phyloP scores from a whole-genome alignment of 495 filamentous ascomycete species.

The Penicillium salamii region DNA sequence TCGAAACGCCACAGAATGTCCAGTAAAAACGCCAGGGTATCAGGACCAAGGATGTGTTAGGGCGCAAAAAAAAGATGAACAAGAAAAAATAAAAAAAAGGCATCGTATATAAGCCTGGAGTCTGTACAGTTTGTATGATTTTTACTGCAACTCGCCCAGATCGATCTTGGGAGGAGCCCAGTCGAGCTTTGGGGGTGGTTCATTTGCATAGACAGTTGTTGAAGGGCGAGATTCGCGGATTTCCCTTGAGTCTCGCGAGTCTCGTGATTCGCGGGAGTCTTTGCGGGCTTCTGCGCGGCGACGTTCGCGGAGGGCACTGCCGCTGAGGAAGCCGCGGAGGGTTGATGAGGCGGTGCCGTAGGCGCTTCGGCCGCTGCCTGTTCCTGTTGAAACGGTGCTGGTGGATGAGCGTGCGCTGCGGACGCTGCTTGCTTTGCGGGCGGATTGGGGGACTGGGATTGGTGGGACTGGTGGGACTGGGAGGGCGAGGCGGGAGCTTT shows the following conservation, averaged over 20 bases:
- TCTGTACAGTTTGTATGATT: no score
- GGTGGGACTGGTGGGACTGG: conserved; percentile 37
- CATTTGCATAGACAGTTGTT: conserved; percentile 26
- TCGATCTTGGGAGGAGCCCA: conserved; percentile 45
- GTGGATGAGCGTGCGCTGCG: conserved; percentile 41
- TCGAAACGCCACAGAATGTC: no score
- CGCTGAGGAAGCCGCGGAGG: conserved; percentile 36
- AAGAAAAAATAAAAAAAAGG: no score
- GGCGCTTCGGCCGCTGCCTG: conserved; percentile 39
- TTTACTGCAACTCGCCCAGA: conserved; percentile 33
- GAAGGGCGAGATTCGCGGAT: conserved; percentile 12
- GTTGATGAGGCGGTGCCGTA: conserved; percentile 43
- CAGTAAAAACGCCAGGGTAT: no score
- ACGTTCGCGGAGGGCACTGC: conserved; percentile 31
- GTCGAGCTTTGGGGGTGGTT: conserved; percentile 39
- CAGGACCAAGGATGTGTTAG: no score
- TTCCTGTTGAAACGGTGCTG: conserved; percentile 39
- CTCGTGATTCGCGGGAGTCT: background rate
- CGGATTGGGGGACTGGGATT: conserved; percentile 28
- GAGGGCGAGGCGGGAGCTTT: conserved; percentile 29
- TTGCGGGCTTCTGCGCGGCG: conserved; percentile 24
- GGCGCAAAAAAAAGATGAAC: no score
- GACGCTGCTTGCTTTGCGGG: conserved; percentile 36
- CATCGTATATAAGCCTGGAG: no score
- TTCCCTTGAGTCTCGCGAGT: no score